phyloP scores from a whole-genome alignment of 2,329 filamentous ascomycete species.

The Sporothrix brasiliensis region DNA sequence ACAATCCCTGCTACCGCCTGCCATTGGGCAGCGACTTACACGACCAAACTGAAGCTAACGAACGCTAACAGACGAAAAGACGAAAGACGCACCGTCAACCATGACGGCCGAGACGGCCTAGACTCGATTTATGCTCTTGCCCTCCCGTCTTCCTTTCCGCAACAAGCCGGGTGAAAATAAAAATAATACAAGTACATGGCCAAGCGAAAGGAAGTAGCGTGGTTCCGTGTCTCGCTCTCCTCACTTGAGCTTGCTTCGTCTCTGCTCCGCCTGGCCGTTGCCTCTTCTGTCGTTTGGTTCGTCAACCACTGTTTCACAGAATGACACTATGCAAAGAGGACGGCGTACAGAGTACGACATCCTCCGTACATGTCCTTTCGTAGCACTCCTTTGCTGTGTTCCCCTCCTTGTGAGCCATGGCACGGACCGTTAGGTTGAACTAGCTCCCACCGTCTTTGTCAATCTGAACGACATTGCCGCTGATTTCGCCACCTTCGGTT shows the following conservation, averaged over 20 bases:
- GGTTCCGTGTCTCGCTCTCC: not conserved
- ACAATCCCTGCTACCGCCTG: slow-evolving; percentile 3
- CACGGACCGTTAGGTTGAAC: slow-evolving; percentile 14
- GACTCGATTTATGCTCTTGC: no score
- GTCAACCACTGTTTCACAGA: slow-evolving; percentile 2
- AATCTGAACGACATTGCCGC: not conserved
- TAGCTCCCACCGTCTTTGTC: not conserved
- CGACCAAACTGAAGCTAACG: slow-evolving; percentile 12
- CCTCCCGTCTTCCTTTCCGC: not conserved
- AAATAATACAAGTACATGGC: no score
- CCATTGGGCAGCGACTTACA: slow-evolving; percentile 30
- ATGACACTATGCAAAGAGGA: not conserved
- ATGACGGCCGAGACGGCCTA: no score
- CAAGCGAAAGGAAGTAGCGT: not conserved
- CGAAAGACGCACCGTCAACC: not conserved
- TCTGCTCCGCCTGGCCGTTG: not conserved
- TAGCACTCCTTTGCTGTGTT: not conserved
- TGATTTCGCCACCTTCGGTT: not conserved
- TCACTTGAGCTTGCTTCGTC: not conserved
- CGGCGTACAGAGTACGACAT: no score
- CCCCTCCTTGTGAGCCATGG: slow-evolving; percentile 19
- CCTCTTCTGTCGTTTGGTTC: slow-evolving; percentile 11
- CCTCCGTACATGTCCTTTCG: no score
- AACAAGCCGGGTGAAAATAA: not conserved
- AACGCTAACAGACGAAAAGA: not conserved